Evolutionary conservation across 192 early-diverging fungal species (phyloP), one percentile per base, ranked within the genome.

Genomic region (Dissophora globulifera): DNA sequence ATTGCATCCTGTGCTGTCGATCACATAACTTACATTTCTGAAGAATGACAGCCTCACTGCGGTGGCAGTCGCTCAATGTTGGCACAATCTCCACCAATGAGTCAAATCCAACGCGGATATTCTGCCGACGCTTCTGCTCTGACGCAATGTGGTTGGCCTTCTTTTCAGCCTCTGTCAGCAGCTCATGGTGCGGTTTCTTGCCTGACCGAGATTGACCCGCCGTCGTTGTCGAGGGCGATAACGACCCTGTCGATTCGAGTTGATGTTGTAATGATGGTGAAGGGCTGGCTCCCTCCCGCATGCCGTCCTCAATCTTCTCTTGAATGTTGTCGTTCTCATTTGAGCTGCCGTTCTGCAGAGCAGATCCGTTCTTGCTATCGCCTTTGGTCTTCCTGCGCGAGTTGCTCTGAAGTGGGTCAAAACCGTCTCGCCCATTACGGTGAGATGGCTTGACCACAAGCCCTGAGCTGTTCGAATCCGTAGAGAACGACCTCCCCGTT

Each of bases 91-190:
- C 91, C 33, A 93, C 90, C 49, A 98, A 88, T 61, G 93, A 89
- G 71, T 96, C 93, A 79, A 96, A 96, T 17, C 96, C 96, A 15
- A 87, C 64, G 17, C 93, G 86, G 69, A 98, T 98, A 64, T 96
- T 95, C 55, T 94, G 91, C 31, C 96, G 84, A 55, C 96, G 88
- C 69, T 94, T 93, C 78, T 98, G 94, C 75, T 98, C 96, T 19
- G 92, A 94, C 1, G 92, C 94, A 83, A 98, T 98, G 78, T 98
- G 96, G 81, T 96, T 96, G 8, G 91, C 91, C 69, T 93, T 92
- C 78, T 96, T 96, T 55, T 95, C 92, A n/a, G 91, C 88, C 43
- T 95, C 95, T 0, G 95, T 90, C 60, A 96, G 79, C 45, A 94
- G 70, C 62, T 93, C 93, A 75, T 91, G 85, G 35, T 68, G 74